phyloP scores from a whole-genome alignment of 768 basidiomycete genomes.

The Lanmaoa pseudosensibilis region DNA sequence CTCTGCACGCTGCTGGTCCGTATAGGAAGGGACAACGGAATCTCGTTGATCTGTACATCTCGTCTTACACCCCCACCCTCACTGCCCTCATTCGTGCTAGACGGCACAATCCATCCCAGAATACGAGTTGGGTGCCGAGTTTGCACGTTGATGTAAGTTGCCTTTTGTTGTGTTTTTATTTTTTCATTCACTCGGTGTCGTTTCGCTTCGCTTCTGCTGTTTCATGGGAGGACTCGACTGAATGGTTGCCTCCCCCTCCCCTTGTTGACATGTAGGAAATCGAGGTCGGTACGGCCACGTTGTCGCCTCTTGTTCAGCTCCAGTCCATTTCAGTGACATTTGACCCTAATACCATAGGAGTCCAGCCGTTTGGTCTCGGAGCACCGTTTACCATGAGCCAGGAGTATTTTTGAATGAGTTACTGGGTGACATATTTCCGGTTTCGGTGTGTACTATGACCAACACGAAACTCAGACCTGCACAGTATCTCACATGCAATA shows the following conservation, averaged over 20 bases:
- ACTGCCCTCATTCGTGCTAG: no score
- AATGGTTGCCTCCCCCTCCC: background rate
- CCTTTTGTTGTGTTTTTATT: conserved; percentile 14
- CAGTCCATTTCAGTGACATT: conserved; percentile 17
- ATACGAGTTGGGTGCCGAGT: conserved; percentile 84
- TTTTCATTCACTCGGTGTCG: background rate
- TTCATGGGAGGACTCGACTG: background rate
- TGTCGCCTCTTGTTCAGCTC: conserved; percentile 35
- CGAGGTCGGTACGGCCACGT: conserved; percentile 29
- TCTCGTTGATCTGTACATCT: no score
- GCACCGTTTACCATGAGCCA: conserved; percentile 30
- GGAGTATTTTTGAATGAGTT: background rate
- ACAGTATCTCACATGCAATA: no score
- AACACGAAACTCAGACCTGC: no score
- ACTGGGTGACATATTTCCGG: background rate
- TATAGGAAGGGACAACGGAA: no score
- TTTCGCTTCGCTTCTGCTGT: background rate
- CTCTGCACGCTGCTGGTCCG: no score
- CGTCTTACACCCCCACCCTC: no score
- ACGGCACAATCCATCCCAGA: no score
- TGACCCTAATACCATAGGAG: conserved; percentile 18
- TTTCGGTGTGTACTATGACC: background rate
- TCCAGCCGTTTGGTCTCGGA: conserved; percentile 30
- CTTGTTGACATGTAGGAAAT: conserved; percentile 30
- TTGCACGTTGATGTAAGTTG: conserved; percentile 73